Evolutionary conservation across 495 filamentous ascomycete species (phyloP).

Genomic region (Glonium stellatum): DNA sequence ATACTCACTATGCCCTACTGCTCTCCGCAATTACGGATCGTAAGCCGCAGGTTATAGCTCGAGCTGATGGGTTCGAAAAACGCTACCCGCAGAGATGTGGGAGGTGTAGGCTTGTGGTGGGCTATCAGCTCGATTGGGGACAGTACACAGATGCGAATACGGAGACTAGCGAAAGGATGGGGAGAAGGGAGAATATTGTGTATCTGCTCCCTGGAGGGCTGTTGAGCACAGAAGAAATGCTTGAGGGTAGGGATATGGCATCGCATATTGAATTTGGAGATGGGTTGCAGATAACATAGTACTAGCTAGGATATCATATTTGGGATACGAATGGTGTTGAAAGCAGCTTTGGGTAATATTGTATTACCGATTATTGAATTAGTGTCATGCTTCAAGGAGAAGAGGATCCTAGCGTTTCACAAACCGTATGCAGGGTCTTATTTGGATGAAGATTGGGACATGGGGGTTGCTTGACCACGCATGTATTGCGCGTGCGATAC

Average conservation of each 20-base stretch:
- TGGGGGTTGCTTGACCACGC: too few species aligned
- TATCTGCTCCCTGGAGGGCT: slow-evolving; percentile 49
- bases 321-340: too few species aligned
- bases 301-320: background rate
- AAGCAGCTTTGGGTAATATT: too few species aligned
- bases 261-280: background rate
- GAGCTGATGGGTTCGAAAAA: slow-evolving; percentile 71
- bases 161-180: slow-evolving; percentile 15
- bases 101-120: slow-evolving; percentile 57
- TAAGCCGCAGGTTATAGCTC: slow-evolving; percentile 48
- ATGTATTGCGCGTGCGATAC: too few species aligned
- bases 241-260: slow-evolving; percentile 22
- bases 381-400: too few species aligned
- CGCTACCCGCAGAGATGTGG: slow-evolving; percentile 53
- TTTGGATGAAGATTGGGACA: too few species aligned
- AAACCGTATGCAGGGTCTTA: too few species aligned
- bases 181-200: slow-evolving; percentile 42
- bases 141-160: slow-evolving; percentile 26
- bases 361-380: too few species aligned
- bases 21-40: slow-evolving; percentile 45
- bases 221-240: slow-evolving; percentile 35
- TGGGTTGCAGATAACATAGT: background rate
- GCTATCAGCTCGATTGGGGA: slow-evolving; percentile 49
- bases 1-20: slow-evolving; percentile 42
- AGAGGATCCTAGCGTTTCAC: background rate